Percentiles rank a stretch among this genome's conserved stretches.
Conservation (phyloP, 2,329 filamentous ascomycete genomes). For the Penicillium sp. region DNA sequence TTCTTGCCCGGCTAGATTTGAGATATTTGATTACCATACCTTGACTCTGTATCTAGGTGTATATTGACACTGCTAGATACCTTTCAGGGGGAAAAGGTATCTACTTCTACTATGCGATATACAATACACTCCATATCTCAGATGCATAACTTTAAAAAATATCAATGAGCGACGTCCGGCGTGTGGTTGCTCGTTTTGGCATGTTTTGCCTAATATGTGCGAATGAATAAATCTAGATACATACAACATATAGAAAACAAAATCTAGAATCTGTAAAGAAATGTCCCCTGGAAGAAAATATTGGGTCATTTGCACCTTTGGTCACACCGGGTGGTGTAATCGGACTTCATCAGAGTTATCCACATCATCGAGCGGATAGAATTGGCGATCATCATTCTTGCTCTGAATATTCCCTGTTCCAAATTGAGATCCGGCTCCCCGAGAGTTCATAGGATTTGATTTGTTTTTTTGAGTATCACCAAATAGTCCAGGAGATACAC, state of each 20-base stretch:
- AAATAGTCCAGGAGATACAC: slow-evolving; percentile 37
- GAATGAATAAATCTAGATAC: not conserved
- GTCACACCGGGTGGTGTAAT: slow-evolving; percentile 9
- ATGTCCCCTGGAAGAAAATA: not conserved
- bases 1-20: not conserved
- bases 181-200: not conserved
- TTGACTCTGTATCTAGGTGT: not conserved
- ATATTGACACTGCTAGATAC: no score
- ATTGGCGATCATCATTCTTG: slow-evolving; percentile 20
- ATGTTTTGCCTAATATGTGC: not conserved
- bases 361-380: slow-evolving; percentile 24
- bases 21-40: no score
- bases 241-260: not conserved
- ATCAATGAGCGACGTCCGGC: not conserved
- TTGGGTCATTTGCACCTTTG: not conserved
- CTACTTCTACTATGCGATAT: no score
- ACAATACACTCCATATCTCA: no score
- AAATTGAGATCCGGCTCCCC: slow-evolving; percentile 13
- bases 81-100: no score
- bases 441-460: slow-evolving; percentile 16
- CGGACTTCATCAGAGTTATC: slow-evolving; percentile 20
- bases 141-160: no score
- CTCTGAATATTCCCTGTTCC: slow-evolving; percentile 13
- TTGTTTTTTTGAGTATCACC: slow-evolving; percentile 29
- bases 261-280: not conserved